Percentiles rank a stretch among this genome's conserved stretches.
Evolutionary conservation across 1,284 basidiomycete genomes (phyloP).

Genomic region (Apiotrichum sp.): DNA sequence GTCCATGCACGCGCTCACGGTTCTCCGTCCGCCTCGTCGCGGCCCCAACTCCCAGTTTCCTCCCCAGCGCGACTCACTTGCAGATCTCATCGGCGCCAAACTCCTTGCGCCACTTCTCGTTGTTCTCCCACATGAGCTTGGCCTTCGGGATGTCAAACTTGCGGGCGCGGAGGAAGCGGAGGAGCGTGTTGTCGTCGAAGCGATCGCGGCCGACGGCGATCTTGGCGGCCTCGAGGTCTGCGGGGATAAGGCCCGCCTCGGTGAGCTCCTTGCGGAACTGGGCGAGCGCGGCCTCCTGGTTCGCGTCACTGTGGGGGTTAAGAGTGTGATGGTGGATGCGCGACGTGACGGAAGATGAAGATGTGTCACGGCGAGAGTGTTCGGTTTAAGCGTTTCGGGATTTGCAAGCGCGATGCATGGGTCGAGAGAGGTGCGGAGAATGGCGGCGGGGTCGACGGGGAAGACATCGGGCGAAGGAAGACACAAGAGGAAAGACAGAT

Average conservation of each 20-base stretch:
- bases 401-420: no score
- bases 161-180: conserved; percentile 86
- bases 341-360: no score
- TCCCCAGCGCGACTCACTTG: conserved; percentile 53
- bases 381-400: no score
- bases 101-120: conserved; percentile 86
- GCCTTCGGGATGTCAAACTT: conserved; percentile 81
- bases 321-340: no score
- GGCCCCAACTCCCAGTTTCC: not conserved
- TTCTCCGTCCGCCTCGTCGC: not conserved
- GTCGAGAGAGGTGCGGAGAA: no score
- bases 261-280: conserved; percentile 63
- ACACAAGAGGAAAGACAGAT: no score
- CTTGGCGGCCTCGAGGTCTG: conserved; percentile 33
- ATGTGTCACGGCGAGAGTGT: no score
- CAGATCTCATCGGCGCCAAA: conserved; percentile 83
- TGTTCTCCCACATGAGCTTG: conserved; percentile 74
- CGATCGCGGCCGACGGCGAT: conserved; percentile 52
- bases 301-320: conserved; percentile 41
- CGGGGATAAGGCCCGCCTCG: conserved; percentile 36
- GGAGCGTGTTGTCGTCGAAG: conserved; percentile 72
- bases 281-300: conserved; percentile 60
- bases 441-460: no score
- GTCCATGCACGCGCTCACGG: not conserved
- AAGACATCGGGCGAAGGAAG: no score